A percentile compares a stretch with the other conserved stretches of the same genome.
These are phyloP conservation scores for Protomyces pachydermus DNA, from an alignment of 1,139 yeast genomes.

Conservation along the genomic window DNA sequence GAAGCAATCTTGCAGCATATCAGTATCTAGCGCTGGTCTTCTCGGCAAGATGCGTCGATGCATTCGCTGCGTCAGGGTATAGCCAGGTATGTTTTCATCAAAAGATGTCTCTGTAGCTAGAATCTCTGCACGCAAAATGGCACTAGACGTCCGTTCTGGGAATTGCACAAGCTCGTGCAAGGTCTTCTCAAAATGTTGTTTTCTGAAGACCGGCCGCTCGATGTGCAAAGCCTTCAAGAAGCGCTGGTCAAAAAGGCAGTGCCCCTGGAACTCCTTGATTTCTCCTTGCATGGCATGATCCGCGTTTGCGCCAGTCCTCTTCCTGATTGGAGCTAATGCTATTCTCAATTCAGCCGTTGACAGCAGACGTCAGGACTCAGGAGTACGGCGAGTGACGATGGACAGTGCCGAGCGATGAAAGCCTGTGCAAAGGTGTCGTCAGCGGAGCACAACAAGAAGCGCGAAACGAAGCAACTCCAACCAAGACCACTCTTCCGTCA, in stretches of 20 bases:
- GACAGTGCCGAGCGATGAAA: no score
- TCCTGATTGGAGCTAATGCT: background rate
- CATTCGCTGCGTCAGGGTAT: background rate
- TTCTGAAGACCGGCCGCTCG: background rate
- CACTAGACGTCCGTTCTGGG: constrained; percentile 90
- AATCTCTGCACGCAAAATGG: constrained; percentile 82
- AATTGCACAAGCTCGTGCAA: constrained; percentile 62
- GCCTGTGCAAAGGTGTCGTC: no score
- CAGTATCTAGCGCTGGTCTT: constrained; percentile 14
- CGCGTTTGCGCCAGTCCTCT: background rate
- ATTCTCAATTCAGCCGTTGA: background rate
- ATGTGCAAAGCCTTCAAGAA: constrained; percentile 1
- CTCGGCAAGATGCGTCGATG: constrained; percentile 2
- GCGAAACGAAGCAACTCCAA: no score
- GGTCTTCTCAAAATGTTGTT: background rate
- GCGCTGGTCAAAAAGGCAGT: background rate
- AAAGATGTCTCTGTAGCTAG: constrained; percentile 45
- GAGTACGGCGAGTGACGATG: no score
- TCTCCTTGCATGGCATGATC: background rate
- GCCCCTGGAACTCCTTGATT: background rate
- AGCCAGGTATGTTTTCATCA: background rate
- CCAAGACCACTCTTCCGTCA: no score
- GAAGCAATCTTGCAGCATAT: constrained; percentile 13
- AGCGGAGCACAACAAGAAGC: no score
- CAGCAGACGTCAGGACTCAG: no score